phyloP scores from a whole-genome alignment of 495 filamentous ascomycete genomes.

The Neurospora pannonica region DNA sequence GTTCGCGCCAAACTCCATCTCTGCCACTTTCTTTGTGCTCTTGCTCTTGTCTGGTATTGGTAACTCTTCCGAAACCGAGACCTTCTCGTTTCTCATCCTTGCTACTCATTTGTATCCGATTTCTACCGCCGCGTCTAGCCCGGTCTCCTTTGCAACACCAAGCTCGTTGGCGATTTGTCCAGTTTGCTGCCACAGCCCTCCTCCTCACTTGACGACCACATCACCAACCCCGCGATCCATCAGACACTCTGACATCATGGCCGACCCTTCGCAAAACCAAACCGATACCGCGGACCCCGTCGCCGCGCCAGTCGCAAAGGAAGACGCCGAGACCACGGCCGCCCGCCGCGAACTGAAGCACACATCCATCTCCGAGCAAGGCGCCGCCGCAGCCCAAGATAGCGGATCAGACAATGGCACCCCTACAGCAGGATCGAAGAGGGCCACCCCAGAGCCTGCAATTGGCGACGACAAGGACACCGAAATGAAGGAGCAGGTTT shows the following conservation, averaged over 20 bases:
- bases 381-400: constrained; percentile 15
- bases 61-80: not conserved
- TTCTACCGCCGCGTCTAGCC: not conserved
- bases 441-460: constrained; percentile 23
- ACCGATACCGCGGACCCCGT: constrained; percentile 22
- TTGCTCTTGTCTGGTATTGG: not conserved
- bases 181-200: not conserved
- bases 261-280: constrained; percentile 22
- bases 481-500: constrained; percentile 33
- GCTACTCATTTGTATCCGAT: not conserved
- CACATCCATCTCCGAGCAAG: constrained; percentile 35
- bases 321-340: constrained; percentile 46
- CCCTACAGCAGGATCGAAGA: not conserved
- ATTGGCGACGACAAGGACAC: constrained; percentile 23
- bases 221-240: not conserved
- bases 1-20: not conserved
- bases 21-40: not conserved
- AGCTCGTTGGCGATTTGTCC: not conserved
- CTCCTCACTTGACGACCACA: constrained; percentile 1
- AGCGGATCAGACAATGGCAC: constrained; percentile 1
- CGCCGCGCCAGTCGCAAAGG: constrained; percentile 19
- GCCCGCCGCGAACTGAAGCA: constrained; percentile 47
- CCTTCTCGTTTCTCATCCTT: not conserved
- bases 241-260: constrained; percentile 22
- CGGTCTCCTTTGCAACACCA: not conserved